Evolutionary conservation across 1,284 basidiomycete species (phyloP), one percentile per base, ranked within the genome.

Genomic region (Cerrena zonata): DNA sequence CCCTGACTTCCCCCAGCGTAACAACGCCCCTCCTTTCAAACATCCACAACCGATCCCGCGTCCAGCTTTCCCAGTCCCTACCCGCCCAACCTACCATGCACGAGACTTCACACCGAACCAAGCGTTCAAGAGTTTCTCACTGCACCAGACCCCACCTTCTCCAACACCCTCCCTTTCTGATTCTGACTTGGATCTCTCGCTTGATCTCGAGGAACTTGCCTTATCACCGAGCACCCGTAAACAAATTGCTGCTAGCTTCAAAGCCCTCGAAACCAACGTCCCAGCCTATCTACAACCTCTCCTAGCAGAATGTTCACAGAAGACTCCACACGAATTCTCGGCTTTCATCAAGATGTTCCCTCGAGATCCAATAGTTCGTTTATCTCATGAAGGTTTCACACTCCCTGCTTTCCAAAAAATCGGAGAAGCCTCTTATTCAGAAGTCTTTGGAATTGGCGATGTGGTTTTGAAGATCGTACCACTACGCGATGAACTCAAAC

Each of bases 361-460:
- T 10, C 78, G 76, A 52, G 87, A 90, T 59, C 76, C 79, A 13
- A 72, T 84, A 52, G 74, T 84, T 21, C 73, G 63, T 44, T 63
- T 60, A 39, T 57, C 48, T 12, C 61, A 62, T 15, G 56, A 53
- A 15, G 53, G 60, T 19, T 60, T 62, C 18, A 52, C 57, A 15
- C 60, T 46, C 34, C 51, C 56, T 12, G 39, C 38, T 2, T 89
- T 91, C 66, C 74, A 72, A 55, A 99, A 99, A 70, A 85, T 97
- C 48, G 95, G 94, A 42, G 95, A 99, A 70, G 95, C 95, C 11
- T 93, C 90, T 45, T 99, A 90, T 67, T 96, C 93, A 0, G 95
- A 99, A 64, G 96, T 99, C n/a, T 99, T 92, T 69, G 86, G 86
- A 3, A 83, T 94, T 45, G 83, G 84, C 1, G 80, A 86, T 57